Conservation (phyloP, 148 eudicot species). For the Vaccinium corymbosum region DNA sequence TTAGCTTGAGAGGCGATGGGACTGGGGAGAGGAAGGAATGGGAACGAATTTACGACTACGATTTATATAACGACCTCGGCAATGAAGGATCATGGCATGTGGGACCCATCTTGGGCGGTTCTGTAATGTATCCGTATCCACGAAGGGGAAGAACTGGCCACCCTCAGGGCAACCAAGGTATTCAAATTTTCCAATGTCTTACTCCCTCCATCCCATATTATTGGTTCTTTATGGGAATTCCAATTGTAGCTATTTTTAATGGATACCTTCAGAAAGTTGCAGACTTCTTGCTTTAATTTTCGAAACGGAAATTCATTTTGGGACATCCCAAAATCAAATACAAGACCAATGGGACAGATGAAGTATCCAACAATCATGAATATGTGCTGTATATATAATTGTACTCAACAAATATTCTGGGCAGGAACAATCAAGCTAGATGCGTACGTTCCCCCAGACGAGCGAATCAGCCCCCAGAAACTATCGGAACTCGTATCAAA, state of each 20-base stretch:
- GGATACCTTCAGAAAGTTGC: neutral
- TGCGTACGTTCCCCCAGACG: conserved; percentile 23
- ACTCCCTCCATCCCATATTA: neutral
- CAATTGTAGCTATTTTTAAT: neutral
- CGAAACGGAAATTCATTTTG: neutral
- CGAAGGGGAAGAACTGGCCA: conserved; percentile 67
- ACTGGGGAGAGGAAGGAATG: conserved; percentile 33
- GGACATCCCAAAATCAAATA: neutral
- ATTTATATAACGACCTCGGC: conserved; percentile 53
- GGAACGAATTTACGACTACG: conserved; percentile 55
- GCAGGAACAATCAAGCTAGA: conserved; percentile 10
- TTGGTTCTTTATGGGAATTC: neutral
- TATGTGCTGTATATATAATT: neutral
- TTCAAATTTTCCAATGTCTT: neutral
- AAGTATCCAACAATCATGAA: neutral
- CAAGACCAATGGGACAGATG: neutral
- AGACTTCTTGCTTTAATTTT: neutral
- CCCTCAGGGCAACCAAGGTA: conserved; percentile 37
- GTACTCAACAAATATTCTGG: neutral
- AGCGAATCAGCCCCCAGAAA: conserved; percentile 22
- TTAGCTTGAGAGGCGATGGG: conserved; percentile 42
- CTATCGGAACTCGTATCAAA: conserved; percentile 19
- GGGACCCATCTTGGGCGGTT: conserved; percentile 50
- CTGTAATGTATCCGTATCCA: conserved; percentile 48
- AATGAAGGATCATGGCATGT: conserved; percentile 19